Base-by-base conservation (phyloP, 2,329 filamentous ascomycete species). In the Cladorrhinum sp. region DNA sequence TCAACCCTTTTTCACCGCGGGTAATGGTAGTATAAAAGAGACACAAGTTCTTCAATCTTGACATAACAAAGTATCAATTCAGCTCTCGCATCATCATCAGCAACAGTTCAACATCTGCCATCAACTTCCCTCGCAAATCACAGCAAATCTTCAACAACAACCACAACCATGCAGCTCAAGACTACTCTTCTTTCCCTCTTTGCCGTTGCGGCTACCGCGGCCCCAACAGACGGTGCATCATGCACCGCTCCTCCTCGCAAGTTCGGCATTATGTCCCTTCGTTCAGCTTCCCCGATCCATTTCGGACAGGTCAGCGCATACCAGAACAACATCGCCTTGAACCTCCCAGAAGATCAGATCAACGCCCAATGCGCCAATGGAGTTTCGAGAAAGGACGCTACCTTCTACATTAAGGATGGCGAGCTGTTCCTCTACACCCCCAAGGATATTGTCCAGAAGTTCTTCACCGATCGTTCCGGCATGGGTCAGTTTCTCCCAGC, bases 161-260 rank as follows among this genome's bases (percentile, higher is more conserved):
- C 53, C 50, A 54, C 41, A 6, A 61, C n/a, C 20, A 70, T 72
- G 72, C 64, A 70, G 54, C 64, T 67, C 67, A 90, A 85, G 36
- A 73, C 89, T 67, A 76, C 89, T 66, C 84, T 89, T 75, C 72
- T 86, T 70, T 88, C 86, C 52, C 60, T 69, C 62, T 66, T 77
- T 52, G 66, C 73, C 57, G 72, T 71, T 27, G 55, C 57, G 25
- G 73, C 72, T 25, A 67, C 73, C 54, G 73, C 72, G 23, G 67
- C 73, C 51, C 69, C 72, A 63, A 69, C 55, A 52, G 67, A 38
- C 65, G 64, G 50, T 41, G 2, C 27, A 49, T 68, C 61, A 58
- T 67, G 55, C 65, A 70, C 51, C 64, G 68, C 57, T 61, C 71
- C 54, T 65, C 69, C 38, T 62, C 70, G 73, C 51, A 69, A 72